These are phyloP conservation scores for Talaromyces nanjingensis DNA, from an alignment of 495 filamentous ascomycete species.

Conservation along the genomic window DNA sequence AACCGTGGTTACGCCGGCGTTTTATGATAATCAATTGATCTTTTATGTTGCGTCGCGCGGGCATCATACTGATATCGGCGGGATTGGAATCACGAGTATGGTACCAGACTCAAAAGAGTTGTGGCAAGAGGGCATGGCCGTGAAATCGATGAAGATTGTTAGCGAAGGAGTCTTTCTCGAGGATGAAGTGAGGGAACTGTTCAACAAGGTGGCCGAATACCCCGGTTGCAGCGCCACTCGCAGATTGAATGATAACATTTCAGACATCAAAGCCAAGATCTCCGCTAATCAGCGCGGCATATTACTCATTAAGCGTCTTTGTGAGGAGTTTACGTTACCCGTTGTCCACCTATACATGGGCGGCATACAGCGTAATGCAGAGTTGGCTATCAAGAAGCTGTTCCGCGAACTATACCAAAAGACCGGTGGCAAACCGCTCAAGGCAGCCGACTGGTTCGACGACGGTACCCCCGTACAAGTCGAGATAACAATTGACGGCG, in stretches of 20 bases:
- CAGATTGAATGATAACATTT: slow-evolving; percentile 88
- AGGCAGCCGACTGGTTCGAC: slow-evolving; percentile 78
- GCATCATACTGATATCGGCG: slow-evolving; percentile 96
- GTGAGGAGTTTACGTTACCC: slow-evolving; percentile 82
- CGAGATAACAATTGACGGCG: slow-evolving; percentile 65
- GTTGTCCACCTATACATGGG: slow-evolving; percentile 96
- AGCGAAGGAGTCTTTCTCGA: slow-evolving; percentile 87
- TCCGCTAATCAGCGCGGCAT: slow-evolving; percentile 97
- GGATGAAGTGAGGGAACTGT: slow-evolving; percentile 71
- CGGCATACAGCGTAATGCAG: slow-evolving; percentile 88
- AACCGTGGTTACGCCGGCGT: slow-evolving; percentile 83
- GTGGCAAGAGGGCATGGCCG: slow-evolving; percentile 88
- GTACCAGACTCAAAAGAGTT: slow-evolving; percentile 89
- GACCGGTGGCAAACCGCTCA: slow-evolving; percentile 77
- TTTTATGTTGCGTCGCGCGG: slow-evolving; percentile 96
- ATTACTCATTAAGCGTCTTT: slow-evolving; percentile 73
- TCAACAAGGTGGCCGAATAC: slow-evolving; percentile 77
- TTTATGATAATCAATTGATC: slow-evolving; percentile 76
- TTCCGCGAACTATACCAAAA: slow-evolving; percentile 64
- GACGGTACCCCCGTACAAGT: slow-evolving; percentile 75
- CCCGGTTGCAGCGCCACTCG: slow-evolving; percentile 85
- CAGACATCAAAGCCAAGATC: slow-evolving; percentile 92
- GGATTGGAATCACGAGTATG: slow-evolving; percentile 94
- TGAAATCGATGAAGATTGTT: slow-evolving; percentile 91
- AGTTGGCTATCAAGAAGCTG: slow-evolving; percentile 57